These are phyloP conservation scores for Zizania latifolia DNA, from an alignment of 176 grass and related monocot species.

Conservation along the genomic window DNA sequence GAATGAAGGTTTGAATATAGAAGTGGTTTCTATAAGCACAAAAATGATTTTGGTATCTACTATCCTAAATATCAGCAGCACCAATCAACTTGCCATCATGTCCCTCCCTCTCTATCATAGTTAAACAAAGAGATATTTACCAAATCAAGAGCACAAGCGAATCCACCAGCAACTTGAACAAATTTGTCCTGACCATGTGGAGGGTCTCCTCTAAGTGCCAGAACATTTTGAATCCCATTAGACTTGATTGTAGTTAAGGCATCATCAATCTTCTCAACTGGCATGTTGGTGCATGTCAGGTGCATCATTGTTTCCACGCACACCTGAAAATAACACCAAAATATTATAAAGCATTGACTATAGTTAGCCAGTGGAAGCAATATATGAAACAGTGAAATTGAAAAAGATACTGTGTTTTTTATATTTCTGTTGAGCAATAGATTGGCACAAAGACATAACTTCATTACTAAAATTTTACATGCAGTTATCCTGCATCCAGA, in stretches of 20 bases:
- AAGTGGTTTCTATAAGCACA: background rate
- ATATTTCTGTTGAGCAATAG: background rate
- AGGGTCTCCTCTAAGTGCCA: conserved; percentile 83
- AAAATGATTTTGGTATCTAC: background rate
- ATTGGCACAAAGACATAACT: background rate
- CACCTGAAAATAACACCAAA: conserved; percentile 41
- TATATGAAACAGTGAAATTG: background rate
- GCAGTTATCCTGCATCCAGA: no score
- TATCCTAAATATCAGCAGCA: conserved; percentile 1
- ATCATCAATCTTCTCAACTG: conserved; percentile 78
- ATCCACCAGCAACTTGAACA: conserved; percentile 77
- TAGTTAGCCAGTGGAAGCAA: background rate
- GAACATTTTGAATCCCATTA: conserved; percentile 94
- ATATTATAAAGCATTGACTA: background rate
- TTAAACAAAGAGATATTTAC: conserved; percentile 17
- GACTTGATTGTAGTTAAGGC: conserved; percentile 70
- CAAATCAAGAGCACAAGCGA: conserved; percentile 85
- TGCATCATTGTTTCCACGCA: conserved; percentile 98
- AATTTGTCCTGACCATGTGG: conserved; percentile 84
- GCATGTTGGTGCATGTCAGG: conserved; percentile 93
- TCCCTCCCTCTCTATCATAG: background rate
- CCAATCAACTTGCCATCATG: background rate
- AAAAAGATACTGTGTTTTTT: conserved; percentile 8
- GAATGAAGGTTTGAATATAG: background rate
- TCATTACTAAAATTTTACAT: background rate